Percentiles rank a stretch among this genome's conserved stretches.
Evolutionary conservation across 257 asterid species (phyloP).

Genomic region (Nyctanthes arbortristis): DNA sequence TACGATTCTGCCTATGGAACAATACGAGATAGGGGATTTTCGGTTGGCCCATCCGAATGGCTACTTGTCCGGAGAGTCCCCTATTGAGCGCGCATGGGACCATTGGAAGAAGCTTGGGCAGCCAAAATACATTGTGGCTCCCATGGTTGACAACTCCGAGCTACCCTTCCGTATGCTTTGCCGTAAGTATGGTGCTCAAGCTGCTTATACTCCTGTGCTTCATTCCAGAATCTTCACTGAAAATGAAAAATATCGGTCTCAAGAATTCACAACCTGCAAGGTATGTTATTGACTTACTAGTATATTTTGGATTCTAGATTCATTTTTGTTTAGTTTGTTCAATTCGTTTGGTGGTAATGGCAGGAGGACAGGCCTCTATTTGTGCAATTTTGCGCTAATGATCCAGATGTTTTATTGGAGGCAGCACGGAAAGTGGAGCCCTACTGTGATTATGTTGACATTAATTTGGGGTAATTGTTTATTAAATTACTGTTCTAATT

Average conservation of each 20-base stretch:
- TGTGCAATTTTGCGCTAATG: constrained; percentile 97
- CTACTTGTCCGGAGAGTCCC: constrained; percentile 62
- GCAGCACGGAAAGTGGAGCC: constrained; percentile 92
- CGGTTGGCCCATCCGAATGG: constrained; percentile 51
- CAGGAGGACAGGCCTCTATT: constrained; percentile 96
- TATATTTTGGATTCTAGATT: background rate
- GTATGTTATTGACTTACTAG: constrained; percentile 26
- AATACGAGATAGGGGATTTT: constrained; percentile 25
- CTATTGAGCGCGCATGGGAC: constrained; percentile 86
- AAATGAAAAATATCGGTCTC: constrained; percentile 70
- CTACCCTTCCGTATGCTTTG: constrained; percentile 93
- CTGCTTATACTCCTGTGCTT: constrained; percentile 97
- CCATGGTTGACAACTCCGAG: constrained; percentile 99
- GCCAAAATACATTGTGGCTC: constrained; percentile 82
- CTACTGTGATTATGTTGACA: constrained; percentile 83
- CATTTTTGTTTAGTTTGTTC: background rate
- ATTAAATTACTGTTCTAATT: background rate
- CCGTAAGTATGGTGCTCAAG: constrained; percentile 90
- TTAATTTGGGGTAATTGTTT: constrained; percentile 78
- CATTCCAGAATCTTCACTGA: constrained; percentile 86
- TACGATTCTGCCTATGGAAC: constrained; percentile 22
- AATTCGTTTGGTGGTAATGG: constrained; percentile 18
- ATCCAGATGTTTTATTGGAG: constrained; percentile 76
- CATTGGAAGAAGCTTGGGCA: constrained; percentile 81
- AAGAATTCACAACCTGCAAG: constrained; percentile 91